Evolutionary conservation across 371 early-diverging fungal genomes (phyloP).

Genomic region (Mortierella sp.): DNA sequence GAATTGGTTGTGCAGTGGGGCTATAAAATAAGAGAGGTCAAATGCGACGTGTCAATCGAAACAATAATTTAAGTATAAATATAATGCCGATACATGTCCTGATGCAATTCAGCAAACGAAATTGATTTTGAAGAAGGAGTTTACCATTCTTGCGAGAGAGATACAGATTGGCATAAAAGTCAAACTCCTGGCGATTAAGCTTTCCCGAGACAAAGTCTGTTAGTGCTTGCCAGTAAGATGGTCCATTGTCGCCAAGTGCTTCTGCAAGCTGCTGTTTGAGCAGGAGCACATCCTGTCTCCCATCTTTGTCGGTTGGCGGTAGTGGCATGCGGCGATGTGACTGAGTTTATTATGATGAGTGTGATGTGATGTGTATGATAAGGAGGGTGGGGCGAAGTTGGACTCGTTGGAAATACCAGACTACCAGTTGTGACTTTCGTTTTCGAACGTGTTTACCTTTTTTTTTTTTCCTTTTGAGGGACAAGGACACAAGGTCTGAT

Average conservation of each 20-base stretch:
- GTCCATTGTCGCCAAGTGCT: slow-evolving; percentile 82
- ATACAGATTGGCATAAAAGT: slow-evolving; percentile 80
- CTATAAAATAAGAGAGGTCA: slow-evolving; percentile 41
- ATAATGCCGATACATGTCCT: background rate
- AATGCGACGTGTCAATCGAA: slow-evolving; percentile 1
- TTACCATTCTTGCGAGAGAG: slow-evolving; percentile 72
- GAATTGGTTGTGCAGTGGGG: slow-evolving; percentile 82
- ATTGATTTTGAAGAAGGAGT: too few species aligned
- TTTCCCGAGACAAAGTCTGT: slow-evolving; percentile 83
- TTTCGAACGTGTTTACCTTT: slow-evolving; percentile 4
- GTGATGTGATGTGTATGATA: background rate
- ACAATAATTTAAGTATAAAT: too few species aligned
- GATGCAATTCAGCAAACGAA: background rate
- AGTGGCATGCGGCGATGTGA: too few species aligned
- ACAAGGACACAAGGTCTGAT: slow-evolving; percentile 4
- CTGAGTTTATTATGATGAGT: background rate
- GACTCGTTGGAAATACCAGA: background rate
- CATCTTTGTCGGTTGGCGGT: slow-evolving; percentile 56
- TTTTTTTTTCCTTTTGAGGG: slow-evolving; percentile 4
- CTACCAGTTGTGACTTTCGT: slow-evolving; percentile 8
- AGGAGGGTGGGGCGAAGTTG: background rate
- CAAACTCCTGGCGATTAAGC: slow-evolving; percentile 81
- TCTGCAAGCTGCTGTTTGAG: slow-evolving; percentile 84
- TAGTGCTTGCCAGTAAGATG: slow-evolving; percentile 81
- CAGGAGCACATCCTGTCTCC: slow-evolving; percentile 76